Percentiles rank a stretch among this genome's conserved stretches.
These are phyloP conservation scores for Crucibulum laeve DNA, from an alignment of 768 basidiomycete genomes.

Conservation along the genomic window DNA sequence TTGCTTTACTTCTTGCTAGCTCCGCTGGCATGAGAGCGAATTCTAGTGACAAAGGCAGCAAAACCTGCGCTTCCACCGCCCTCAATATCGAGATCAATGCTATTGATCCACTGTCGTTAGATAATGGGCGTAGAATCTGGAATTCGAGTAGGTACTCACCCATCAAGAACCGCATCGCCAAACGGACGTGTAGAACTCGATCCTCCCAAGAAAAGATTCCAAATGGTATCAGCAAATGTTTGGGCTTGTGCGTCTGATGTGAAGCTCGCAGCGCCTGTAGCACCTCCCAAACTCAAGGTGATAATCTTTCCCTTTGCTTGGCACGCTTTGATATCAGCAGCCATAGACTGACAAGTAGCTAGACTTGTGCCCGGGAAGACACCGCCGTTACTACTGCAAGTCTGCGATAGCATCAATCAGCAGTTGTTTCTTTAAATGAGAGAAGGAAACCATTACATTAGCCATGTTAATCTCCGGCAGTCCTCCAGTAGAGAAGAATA, in stretches of 20 bases:
- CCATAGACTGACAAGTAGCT: constrained; percentile 53
- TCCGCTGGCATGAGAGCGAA: constrained; percentile 37
- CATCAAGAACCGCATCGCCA: constrained; percentile 60
- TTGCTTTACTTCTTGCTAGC: constrained; percentile 40
- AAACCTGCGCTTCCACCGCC: constrained; percentile 44
- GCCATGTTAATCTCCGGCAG: constrained; percentile 57
- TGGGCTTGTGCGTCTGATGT: constrained; percentile 44
- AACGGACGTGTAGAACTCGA: constrained; percentile 55
- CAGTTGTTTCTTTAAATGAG: constrained; percentile 4
- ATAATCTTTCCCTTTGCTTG: constrained; percentile 52
- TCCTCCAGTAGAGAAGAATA: constrained; percentile 56
- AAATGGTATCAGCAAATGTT: constrained; percentile 53
- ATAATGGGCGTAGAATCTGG: no score
- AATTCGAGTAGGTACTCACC: constrained; percentile 28
- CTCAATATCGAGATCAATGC: constrained; percentile 64
- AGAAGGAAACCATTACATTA: constrained; percentile 27
- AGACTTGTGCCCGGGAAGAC: constrained; percentile 54
- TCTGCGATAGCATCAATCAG: constrained; percentile 25
- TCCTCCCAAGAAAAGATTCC: constrained; percentile 69
- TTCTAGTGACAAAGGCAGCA: constrained; percentile 40
- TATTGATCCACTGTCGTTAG: constrained; percentile 9
- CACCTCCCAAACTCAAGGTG: constrained; percentile 48
- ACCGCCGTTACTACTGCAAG: constrained; percentile 40
- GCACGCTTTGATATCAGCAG: constrained; percentile 51
- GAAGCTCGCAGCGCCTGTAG: constrained; percentile 49